phyloP scores from a whole-genome alignment of 1,139 yeast species.

The Debaryomyces nepalensis region DNA sequence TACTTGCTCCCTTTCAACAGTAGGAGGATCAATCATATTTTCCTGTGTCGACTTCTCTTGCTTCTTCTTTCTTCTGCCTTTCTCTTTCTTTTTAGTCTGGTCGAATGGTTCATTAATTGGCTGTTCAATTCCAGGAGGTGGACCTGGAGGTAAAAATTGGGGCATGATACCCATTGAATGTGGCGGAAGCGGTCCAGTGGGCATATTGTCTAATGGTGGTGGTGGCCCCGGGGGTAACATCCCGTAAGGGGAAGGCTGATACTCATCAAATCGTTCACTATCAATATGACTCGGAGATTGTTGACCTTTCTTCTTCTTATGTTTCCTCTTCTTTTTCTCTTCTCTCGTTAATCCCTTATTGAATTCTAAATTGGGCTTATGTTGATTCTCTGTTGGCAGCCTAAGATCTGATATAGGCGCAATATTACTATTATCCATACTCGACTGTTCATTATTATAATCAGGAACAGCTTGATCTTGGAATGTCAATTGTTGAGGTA shows the following conservation, averaged over 20 bases:
- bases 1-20: not conserved
- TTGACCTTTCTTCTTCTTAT: constrained; percentile 25
- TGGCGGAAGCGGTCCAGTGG: constrained; percentile 21
- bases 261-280: not conserved
- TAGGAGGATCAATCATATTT: not conserved
- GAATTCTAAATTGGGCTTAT: not conserved
- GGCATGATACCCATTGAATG: constrained; percentile 22
- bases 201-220: constrained; percentile 21
- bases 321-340: constrained; percentile 18
- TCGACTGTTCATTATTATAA: not conserved
- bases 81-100: constrained; percentile 13
- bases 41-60: not conserved
- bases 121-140: constrained; percentile 21
- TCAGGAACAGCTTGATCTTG: not conserved
- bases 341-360: no score
- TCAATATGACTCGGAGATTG: constrained; percentile 26
- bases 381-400: no score
- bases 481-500: not conserved
- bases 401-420: not conserved
- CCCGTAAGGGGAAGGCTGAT: constrained; percentile 14
- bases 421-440: not conserved
- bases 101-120: constrained; percentile 7
- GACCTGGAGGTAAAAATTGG: constrained; percentile 19
- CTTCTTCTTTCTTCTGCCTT: constrained; percentile 3
- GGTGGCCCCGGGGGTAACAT: constrained; percentile 23